These are phyloP conservation scores for Ustilago bromivora DNA, from an alignment of 1,284 basidiomycete genomes.

Conservation along the genomic window DNA sequence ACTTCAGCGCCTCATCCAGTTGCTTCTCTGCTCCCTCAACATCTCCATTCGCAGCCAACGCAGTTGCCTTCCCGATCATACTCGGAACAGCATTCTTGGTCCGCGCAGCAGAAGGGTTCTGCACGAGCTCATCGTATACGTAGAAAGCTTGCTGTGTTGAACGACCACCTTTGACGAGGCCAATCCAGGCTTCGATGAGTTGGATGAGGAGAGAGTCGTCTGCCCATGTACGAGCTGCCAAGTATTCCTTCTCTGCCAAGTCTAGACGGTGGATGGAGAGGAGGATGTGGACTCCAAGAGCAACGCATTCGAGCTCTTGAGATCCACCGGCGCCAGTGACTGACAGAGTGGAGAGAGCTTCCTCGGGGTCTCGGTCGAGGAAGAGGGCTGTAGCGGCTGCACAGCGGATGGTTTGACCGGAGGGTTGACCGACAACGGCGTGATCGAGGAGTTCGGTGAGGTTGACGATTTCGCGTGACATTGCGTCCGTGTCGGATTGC, in stretches of 20 bases:
- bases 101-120: constrained; percentile 50
- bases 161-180: constrained; percentile 61
- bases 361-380: constrained; percentile 57
- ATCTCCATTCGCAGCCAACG: constrained; percentile 56
- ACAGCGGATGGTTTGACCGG: constrained; percentile 52
- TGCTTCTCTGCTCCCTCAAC: constrained; percentile 36
- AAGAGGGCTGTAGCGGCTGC: constrained; percentile 61
- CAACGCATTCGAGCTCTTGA: constrained; percentile 64
- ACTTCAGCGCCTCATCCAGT: constrained; percentile 50
- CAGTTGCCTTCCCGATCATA: constrained; percentile 63
- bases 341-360: constrained; percentile 61
- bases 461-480: constrained; percentile 50
- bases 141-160: constrained; percentile 68
- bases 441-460: constrained; percentile 64
- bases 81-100: constrained; percentile 47
- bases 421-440: constrained; percentile 54
- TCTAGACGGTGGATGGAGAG: constrained; percentile 65
- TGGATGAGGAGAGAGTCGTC: constrained; percentile 68
- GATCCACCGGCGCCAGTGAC: constrained; percentile 44
- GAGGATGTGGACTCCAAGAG: constrained; percentile 67
- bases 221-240: constrained; percentile 62
- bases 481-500: constrained; percentile 31
- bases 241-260: constrained; percentile 64
- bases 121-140: constrained; percentile 68
- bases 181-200: constrained; percentile 68